Evolutionary conservation across 306 rosid species (phyloP), one percentile per base, ranked within the genome.

Genomic region (Sphenostylis stenocarpa): DNA sequence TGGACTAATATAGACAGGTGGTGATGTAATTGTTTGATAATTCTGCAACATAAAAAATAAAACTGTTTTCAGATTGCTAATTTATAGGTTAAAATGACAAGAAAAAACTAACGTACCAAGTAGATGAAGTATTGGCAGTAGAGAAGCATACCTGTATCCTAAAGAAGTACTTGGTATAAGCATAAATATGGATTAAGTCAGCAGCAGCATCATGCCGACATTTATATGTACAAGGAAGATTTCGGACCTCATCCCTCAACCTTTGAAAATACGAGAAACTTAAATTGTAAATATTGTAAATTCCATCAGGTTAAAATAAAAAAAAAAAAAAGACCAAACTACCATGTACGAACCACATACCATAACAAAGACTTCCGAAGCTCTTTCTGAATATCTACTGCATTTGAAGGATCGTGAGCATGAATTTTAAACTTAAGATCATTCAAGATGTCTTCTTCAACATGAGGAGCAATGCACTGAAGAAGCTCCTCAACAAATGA

Each of bases 201-300:
- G 99, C 99, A 75, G 99, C 97, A 73, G 99, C 99, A 79, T 96
- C 99, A 58, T 96, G 89, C 86, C 97, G 96, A 73, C 98, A 91
- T 87, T 85, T 96, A 89, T 92, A 91, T 84, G 99, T 88, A 89
- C 98, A 96, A 58, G 86, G 87, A 84, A 96, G 90, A 86, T 84
- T 76, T 72, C 96, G 87, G 82, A 96, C 90, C 87, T 96, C 99
- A 17, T 92, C 99, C 87, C 99, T 96, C 92, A 96, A 85, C 99
- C 99, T 96, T 34, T 44, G 31, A 64, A 60, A 76, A 24, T n/a
- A n/a, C 39, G 69, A 76, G 81, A 12, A 69, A 68, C 53, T 49
- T 29, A 45, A 26, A 73, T 1, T 26, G 67, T 73, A 36, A 71
- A 48, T 77, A 39, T 51, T 24, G 76, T 63, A 41, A 48, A 41